phyloP scores from a whole-genome alignment of 192 early-diverging fungal genomes.

The Geosiphon pyriformis region DNA sequence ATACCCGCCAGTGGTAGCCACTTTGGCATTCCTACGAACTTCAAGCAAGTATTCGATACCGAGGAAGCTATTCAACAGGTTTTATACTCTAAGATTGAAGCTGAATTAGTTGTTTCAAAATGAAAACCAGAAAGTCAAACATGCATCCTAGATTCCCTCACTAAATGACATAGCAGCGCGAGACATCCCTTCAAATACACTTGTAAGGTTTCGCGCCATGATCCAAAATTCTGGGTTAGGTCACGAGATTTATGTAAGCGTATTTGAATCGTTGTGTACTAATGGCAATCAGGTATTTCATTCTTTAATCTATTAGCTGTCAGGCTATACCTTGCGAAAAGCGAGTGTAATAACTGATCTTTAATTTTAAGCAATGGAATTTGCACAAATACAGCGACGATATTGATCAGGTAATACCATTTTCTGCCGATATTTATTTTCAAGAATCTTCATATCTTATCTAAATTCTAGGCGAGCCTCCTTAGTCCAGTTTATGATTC shows the following conservation, averaged over 20 bases:
- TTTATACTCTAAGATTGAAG: not conserved
- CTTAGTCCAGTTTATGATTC: not conserved
- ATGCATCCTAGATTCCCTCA: slow-evolving; percentile 41
- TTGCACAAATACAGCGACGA: slow-evolving; percentile 13
- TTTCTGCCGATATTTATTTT: not conserved
- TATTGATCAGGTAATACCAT: not conserved
- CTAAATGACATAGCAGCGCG: slow-evolving; percentile 33
- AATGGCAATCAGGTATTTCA: slow-evolving; percentile 33
- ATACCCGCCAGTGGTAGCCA: slow-evolving; percentile 12
- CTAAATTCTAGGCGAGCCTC: not conserved
- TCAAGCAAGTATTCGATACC: slow-evolving; percentile 29
- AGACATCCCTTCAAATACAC: slow-evolving; percentile 31
- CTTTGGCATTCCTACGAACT: slow-evolving; percentile 33
- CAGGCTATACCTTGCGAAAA: not conserved
- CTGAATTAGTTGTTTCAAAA: not conserved
- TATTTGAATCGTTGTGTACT: slow-evolving; percentile 27
- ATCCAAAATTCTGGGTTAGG: slow-evolving; percentile 74
- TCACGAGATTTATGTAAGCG: slow-evolving; percentile 53
- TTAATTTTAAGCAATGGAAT: slow-evolving; percentile 12
- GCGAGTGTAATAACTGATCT: not conserved
- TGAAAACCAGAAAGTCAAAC: too few relatives aligned
- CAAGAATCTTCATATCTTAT: not conserved
- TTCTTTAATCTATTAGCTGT: not conserved
- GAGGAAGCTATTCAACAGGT: slow-evolving; percentile 31
- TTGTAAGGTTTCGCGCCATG: slow-evolving; percentile 77